Conservation (phyloP, 352 stramenopile genomes). For the Pythium coloratum region DNA sequence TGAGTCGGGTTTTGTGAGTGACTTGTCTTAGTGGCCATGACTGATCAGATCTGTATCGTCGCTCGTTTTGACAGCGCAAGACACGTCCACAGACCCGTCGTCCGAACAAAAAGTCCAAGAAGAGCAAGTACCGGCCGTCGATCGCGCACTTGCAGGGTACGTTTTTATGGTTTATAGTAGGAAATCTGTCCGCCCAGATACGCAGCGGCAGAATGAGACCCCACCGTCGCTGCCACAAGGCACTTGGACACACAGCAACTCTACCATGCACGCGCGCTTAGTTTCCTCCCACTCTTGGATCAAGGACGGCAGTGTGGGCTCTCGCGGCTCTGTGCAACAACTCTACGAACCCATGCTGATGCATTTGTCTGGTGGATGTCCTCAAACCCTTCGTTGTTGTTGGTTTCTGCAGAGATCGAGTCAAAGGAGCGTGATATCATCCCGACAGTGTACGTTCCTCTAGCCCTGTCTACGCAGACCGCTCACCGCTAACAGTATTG, state of each 20-base stretch:
- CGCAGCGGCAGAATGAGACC: slow-evolving; percentile 43
- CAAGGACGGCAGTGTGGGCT: slow-evolving; percentile 26
- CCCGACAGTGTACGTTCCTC: slow-evolving; percentile 14
- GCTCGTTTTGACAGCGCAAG: slow-evolving; percentile 23
- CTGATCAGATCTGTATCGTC: background rate
- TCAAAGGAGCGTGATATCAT: slow-evolving; percentile 24
- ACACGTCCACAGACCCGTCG: slow-evolving; percentile 35
- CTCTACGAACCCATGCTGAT: background rate
- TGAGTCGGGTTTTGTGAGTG: slow-evolving; percentile 18
- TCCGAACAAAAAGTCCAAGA: slow-evolving; percentile 31
- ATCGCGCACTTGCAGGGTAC: slow-evolving; percentile 69
- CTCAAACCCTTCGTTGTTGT: too few species aligned
- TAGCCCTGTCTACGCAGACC: background rate
- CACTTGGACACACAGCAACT: slow-evolving; percentile 23
- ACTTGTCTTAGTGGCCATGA: background rate
- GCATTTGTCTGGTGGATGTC: too few species aligned
- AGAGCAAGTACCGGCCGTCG: slow-evolving; percentile 64
- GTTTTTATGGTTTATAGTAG: slow-evolving; percentile 23
- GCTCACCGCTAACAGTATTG: too few species aligned
- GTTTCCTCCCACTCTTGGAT: slow-evolving; percentile 27
- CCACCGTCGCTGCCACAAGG: slow-evolving; percentile 45
- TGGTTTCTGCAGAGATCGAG: slow-evolving; percentile 14
- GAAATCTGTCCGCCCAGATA: slow-evolving; percentile 57
- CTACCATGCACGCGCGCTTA: background rate
- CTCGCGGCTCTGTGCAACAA: slow-evolving; percentile 30